A percentile compares a stretch with the other conserved stretches of the same genome.
These are phyloP conservation scores for Ceriops decandra DNA, from an alignment of 345 rosid genomes.

Conservation along the genomic window DNA sequence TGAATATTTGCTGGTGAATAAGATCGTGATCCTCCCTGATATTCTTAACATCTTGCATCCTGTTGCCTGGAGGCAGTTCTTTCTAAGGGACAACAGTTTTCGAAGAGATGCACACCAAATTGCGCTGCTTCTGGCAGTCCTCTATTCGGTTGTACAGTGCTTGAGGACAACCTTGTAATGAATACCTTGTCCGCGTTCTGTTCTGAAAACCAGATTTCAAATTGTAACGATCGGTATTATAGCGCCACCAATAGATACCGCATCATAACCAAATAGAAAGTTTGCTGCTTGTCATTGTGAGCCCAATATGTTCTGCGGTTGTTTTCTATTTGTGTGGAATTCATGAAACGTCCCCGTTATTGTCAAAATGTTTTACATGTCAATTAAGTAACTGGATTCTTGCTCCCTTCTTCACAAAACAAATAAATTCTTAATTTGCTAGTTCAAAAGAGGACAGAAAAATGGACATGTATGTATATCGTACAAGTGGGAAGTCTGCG, in stretches of 20 bases:
- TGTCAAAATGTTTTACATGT: background rate
- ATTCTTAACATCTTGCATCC: background rate
- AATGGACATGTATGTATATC: background rate
- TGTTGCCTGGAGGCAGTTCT: constrained; percentile 50
- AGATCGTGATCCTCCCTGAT: no score
- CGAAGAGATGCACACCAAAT: constrained; percentile 69
- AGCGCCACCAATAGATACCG: background rate
- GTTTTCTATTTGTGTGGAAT: background rate
- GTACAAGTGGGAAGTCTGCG: background rate
- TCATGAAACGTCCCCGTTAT: background rate
- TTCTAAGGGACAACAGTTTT: constrained; percentile 75
- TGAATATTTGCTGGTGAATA: no score
- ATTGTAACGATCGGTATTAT: background rate
- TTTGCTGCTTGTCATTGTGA: background rate
- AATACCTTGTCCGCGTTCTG: background rate
- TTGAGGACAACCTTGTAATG: constrained; percentile 62
- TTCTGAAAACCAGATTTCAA: no score
- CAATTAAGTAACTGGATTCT: background rate
- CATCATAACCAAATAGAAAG: background rate
- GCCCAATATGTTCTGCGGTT: background rate
- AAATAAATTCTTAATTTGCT: background rate
- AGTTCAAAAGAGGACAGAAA: background rate
- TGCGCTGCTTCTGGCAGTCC: constrained; percentile 63
- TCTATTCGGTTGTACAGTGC: constrained; percentile 81
- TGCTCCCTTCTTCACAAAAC: background rate